phyloP scores from a whole-genome alignment of 805 yeast genomes.

The Kodamaea neixiangensis region DNA sequence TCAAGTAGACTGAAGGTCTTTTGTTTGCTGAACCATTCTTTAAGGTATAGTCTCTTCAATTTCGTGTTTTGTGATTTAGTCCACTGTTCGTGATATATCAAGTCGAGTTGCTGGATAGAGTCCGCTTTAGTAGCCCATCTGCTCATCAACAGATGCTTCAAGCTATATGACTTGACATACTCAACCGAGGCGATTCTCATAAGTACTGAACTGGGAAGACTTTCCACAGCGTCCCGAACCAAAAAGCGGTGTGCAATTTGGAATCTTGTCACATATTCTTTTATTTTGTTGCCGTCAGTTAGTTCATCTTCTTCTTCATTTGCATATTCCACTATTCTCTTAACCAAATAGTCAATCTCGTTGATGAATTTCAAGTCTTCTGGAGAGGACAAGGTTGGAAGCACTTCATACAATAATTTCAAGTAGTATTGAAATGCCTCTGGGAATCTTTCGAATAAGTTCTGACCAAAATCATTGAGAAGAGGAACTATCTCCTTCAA shows the following conservation, averaged over 20 bases:
- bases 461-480: conserved; percentile 27
- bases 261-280: conserved; percentile 23
- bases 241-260: conserved; percentile 26
- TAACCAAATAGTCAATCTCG: conserved; percentile 20
- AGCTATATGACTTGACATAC: neutral
- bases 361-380: conserved; percentile 27
- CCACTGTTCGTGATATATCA: neutral
- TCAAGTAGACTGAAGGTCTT: conserved; percentile 1
- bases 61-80: neutral
- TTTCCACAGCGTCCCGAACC: conserved; percentile 5
- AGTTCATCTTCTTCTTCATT: conserved; percentile 24
- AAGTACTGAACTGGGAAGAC: conserved; percentile 22
- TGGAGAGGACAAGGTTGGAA: conserved; percentile 18
- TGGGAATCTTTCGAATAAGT: conserved; percentile 27
- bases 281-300: conserved; percentile 15
- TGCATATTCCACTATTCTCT: conserved; percentile 31
- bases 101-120: neutral
- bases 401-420: conserved; percentile 19
- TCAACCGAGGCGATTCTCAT: conserved; percentile 32
- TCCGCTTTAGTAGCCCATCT: neutral
- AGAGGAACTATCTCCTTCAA: conserved; percentile 25
- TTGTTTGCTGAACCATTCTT: conserved; percentile 2
- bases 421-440: conserved; percentile 25
- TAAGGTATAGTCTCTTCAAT: neutral
- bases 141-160: neutral